These are phyloP conservation scores for Trichoderma aggressivum DNA, from an alignment of 2,329 filamentous ascomycete species.

Conservation along the genomic window DNA sequence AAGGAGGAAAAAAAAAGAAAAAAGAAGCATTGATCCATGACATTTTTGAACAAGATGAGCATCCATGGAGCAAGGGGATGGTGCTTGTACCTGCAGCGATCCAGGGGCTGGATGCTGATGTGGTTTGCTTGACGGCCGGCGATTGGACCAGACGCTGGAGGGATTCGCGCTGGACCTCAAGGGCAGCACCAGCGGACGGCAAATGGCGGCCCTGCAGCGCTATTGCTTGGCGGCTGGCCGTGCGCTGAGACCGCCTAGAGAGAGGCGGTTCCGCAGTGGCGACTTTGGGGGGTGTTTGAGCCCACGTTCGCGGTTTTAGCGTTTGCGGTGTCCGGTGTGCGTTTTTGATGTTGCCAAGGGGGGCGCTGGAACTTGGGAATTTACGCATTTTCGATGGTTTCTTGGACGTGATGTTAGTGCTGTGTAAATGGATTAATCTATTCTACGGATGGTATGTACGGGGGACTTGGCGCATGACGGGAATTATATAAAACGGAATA, in stretches of 20 bases:
- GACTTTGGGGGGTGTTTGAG: background rate
- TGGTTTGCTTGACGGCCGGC: background rate
- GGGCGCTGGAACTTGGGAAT: background rate
- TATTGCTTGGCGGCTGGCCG: background rate
- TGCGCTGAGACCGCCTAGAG: background rate
- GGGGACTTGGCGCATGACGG: background rate
- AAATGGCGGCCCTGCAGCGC: background rate
- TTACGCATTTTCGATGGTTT: background rate
- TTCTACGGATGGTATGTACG: background rate
- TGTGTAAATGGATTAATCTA: too few species aligned
- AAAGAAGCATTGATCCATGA: background rate
- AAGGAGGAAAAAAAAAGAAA: background rate
- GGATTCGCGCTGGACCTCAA: background rate
- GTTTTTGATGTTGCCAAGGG: background rate
- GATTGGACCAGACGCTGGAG: background rate
- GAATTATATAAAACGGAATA: background rate
- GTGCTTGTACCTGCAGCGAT: constrained; percentile 7
- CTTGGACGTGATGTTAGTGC: too few species aligned
- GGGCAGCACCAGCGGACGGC: background rate
- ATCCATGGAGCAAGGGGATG: too few species aligned
- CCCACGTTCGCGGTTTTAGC: background rate
- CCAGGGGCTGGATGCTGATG: background rate
- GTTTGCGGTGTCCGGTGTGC: background rate
- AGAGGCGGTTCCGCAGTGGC: background rate
- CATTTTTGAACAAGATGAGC: background rate